Evolutionary conservation across 2,329 filamentous ascomycete species (phyloP).

Genomic region (Colletotrichum spinosum): DNA sequence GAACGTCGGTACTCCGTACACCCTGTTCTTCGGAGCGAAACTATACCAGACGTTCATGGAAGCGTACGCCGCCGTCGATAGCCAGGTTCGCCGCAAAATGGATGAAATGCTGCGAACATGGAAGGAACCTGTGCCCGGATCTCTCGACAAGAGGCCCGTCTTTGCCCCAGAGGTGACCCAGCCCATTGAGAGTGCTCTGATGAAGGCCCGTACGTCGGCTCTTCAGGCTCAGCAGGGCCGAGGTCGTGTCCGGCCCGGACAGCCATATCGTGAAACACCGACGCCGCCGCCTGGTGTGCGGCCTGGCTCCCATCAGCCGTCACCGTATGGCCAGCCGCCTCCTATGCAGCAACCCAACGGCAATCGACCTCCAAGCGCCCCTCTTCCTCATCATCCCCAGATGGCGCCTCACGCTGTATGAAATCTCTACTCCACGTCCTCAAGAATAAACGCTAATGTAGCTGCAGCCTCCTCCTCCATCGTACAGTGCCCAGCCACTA

Average conservation of each 20-base stretch:
- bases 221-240: conserved; percentile 65
- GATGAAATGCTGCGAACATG: conserved; percentile 98
- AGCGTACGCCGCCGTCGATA: conserved; percentile 90
- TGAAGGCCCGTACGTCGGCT: conserved; percentile 76
- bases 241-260: conserved; percentile 44
- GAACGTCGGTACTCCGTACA: conserved; percentile 98
- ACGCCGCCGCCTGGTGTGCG: conserved; percentile 72
- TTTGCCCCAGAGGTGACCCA: conserved; percentile 89
- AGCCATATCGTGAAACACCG: conserved; percentile 76
- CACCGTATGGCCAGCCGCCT: conserved; percentile 50
- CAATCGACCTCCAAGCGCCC: conserved; percentile 38
- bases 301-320: conserved; percentile 47
- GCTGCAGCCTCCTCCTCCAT: conserved; percentile 48
- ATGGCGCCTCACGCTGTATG: conserved; percentile 34
- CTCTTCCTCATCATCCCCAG: conserved; percentile 31
- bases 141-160: conserved; percentile 90
- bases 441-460: conserved; percentile 1
- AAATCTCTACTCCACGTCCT: neutral
- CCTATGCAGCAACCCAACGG: conserved; percentile 50
- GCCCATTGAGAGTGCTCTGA: conserved; percentile 93
- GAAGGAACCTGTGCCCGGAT: conserved; percentile 96
- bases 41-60: conserved; percentile 97
- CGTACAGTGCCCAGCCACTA: conserved; percentile 52
- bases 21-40: conserved; percentile 90
- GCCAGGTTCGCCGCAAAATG: conserved; percentile 86